Evolutionary conservation across 805 yeast species (phyloP).

Genomic region (Candida arabinofermentans): DNA sequence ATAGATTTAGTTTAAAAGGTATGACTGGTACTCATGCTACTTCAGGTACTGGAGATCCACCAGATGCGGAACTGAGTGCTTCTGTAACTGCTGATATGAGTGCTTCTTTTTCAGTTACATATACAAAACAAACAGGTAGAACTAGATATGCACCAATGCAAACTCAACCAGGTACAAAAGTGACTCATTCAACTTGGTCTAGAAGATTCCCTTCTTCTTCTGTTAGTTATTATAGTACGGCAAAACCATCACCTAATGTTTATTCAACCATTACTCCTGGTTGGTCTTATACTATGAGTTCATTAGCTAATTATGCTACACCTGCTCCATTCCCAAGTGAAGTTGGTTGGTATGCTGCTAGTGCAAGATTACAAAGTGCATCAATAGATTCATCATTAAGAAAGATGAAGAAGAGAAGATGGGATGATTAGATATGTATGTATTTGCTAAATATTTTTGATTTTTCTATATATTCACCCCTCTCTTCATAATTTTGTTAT

Average conservation of each 20-base stretch:
- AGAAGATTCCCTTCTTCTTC: constrained; percentile 65
- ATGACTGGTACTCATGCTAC: constrained; percentile 64
- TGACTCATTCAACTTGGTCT: constrained; percentile 66
- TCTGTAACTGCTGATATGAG: constrained; percentile 41
- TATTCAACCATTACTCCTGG: constrained; percentile 78
- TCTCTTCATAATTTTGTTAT: too few relatives aligned
- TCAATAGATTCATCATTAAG: constrained; percentile 21
- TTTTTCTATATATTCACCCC: too few relatives aligned
- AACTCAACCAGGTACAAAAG: constrained; percentile 68
- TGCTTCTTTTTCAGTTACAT: constrained; percentile 62
- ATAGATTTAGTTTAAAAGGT: constrained; percentile 59
- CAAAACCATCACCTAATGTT: constrained; percentile 38
- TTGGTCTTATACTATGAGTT: constrained; percentile 68
- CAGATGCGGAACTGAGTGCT: constrained; percentile 35
- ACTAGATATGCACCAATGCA: constrained; percentile 93
- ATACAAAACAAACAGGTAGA: constrained; percentile 72
- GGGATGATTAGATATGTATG: constrained; percentile 26
- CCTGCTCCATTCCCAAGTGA: constrained; percentile 66
- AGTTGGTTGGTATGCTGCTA: constrained; percentile 62
- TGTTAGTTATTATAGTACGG: constrained; percentile 54
- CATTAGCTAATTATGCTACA: constrained; percentile 64
- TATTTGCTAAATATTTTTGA: too few relatives aligned
- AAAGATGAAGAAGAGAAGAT: constrained; percentile 28
- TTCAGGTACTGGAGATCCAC: constrained; percentile 47
- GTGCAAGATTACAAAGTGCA: constrained; percentile 41